phyloP scores from a whole-genome alignment of 1,284 basidiomycete species.

The Marasmius tenuissimus region DNA sequence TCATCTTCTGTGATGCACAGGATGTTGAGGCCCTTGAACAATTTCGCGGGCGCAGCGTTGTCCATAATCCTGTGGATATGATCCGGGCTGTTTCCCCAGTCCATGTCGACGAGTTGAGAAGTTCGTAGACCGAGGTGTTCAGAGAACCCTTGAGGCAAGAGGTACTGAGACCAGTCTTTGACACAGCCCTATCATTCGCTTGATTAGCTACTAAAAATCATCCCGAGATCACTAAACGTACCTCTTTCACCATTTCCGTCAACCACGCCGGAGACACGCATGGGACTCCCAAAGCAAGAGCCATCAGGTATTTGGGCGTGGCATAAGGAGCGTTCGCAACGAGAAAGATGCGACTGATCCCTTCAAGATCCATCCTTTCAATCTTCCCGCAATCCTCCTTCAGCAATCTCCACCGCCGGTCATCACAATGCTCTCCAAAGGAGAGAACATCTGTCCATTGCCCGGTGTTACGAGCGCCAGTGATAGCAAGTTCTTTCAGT shows the following conservation, averaged over 20 bases:
- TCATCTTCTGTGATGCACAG: slow-evolving; percentile 58
- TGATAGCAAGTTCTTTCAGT: slow-evolving; percentile 43
- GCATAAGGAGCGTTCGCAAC: slow-evolving; percentile 62
- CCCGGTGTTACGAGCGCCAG: slow-evolving; percentile 63
- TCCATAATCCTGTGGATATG: slow-evolving; percentile 57
- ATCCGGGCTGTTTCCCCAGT: slow-evolving; percentile 62
- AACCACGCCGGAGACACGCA: slow-evolving; percentile 73
- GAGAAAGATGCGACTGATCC: slow-evolving; percentile 64
- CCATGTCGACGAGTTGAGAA: slow-evolving; percentile 71
- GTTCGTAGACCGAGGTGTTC: slow-evolving; percentile 48
- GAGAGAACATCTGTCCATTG: slow-evolving; percentile 67
- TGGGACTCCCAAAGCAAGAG: slow-evolving; percentile 84
- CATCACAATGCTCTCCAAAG: neutral
- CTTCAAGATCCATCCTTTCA: slow-evolving; percentile 35
- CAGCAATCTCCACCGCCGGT: slow-evolving; percentile 50
- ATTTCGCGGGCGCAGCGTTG: slow-evolving; percentile 54
- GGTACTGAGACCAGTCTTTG: slow-evolving; percentile 61
- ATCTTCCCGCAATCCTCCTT: slow-evolving; percentile 40
- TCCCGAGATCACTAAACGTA: slow-evolving; percentile 26
- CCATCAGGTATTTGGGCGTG: slow-evolving; percentile 79
- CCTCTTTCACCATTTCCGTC: slow-evolving; percentile 39
- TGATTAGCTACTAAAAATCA: slow-evolving; percentile 15
- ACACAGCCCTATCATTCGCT: slow-evolving; percentile 13
- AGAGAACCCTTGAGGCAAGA: slow-evolving; percentile 71
- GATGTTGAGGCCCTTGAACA: slow-evolving; percentile 51